Percentiles rank a stretch among this genome's conserved stretches.
Evolutionary conservation across 2,329 filamentous ascomycete species (phyloP).

Genomic region (Blumeria hordei): DNA sequence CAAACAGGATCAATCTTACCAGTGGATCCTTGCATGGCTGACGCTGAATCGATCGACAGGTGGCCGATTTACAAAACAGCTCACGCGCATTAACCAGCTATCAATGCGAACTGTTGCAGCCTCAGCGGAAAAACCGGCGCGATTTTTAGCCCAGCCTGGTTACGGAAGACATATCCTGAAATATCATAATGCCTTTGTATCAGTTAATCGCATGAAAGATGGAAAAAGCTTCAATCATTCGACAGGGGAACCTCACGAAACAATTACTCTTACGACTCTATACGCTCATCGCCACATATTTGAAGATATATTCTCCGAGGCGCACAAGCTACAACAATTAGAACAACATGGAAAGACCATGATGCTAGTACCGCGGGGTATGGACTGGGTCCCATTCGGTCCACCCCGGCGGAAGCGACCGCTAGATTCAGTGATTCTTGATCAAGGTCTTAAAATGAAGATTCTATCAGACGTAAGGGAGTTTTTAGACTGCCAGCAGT

Average conservation of each 20-base stretch:
- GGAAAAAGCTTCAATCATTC: constrained; percentile 48
- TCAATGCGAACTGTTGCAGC: constrained; percentile 35
- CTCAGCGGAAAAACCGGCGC: constrained; percentile 37
- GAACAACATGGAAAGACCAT: constrained; percentile 80
- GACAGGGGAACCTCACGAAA: constrained; percentile 82
- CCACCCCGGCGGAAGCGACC: constrained; percentile 69
- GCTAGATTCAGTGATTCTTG: constrained; percentile 66
- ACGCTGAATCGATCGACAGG: constrained; percentile 46
- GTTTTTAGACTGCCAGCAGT: constrained; percentile 49
- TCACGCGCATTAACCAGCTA: constrained; percentile 35
- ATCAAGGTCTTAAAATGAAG: constrained; percentile 41
- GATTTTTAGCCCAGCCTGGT: constrained; percentile 74
- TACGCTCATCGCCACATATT: constrained; percentile 79
- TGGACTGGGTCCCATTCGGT: constrained; percentile 68
- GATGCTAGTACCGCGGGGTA: constrained; percentile 66
- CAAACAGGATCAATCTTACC: constrained; percentile 77
- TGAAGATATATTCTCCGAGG: constrained; percentile 70
- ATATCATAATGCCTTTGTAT: constrained; percentile 67
- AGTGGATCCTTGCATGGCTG: constrained; percentile 88
- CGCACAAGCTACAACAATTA: constrained; percentile 53
- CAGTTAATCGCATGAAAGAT: constrained; percentile 69
- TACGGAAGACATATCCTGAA: constrained; percentile 75
- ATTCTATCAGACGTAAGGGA: constrained; percentile 26
- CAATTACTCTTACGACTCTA: constrained; percentile 72
- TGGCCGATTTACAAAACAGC: constrained; percentile 22